A percentile compares a stretch with the other conserved stretches of the same genome.
Evolutionary conservation across 164 flowering plant species (phyloP).

Genomic region (Dillenia suffruticosa): DNA sequence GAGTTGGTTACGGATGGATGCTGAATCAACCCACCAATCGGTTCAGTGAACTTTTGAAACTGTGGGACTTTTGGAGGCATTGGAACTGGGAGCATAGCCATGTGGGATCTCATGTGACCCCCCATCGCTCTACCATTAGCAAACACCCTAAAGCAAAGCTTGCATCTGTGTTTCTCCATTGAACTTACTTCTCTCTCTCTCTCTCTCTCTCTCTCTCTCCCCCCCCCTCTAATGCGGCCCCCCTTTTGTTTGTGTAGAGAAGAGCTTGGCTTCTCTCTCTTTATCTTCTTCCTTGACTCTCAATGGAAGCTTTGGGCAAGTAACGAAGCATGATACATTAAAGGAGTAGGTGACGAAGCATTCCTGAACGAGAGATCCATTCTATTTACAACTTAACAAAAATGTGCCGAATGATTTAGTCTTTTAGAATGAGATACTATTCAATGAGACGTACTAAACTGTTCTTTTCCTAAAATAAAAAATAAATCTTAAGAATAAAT

Average conservation of each 20-base stretch:
- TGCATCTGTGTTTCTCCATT: slow-evolving; percentile 47
- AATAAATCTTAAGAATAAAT: too few species aligned
- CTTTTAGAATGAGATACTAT: too few species aligned
- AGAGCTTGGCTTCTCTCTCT: neutral
- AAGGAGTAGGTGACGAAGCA: too few species aligned
- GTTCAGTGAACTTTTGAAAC: neutral
- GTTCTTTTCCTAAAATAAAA: too few species aligned
- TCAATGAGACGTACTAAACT: too few species aligned
- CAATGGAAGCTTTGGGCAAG: neutral
- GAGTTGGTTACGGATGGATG: slow-evolving; percentile 12
- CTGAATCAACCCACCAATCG: slow-evolving; percentile 9
- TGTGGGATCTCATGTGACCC: slow-evolving; percentile 53
- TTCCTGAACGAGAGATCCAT: too few species aligned
- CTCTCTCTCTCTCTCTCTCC: neutral
- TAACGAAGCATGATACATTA: too few species aligned
- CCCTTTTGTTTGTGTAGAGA: neutral
- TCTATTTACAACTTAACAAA: too few species aligned
- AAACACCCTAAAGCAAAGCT: slow-evolving; percentile 37
- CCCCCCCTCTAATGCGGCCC: neutral
- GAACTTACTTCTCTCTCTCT: neutral
- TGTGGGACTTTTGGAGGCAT: slow-evolving; percentile 12
- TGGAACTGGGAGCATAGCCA: slow-evolving; percentile 23
- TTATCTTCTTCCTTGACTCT: neutral
- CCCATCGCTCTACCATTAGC: slow-evolving; percentile 45
- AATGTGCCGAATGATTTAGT: too few species aligned